Evolutionary conservation across 371 early-diverging fungal genomes (phyloP).

Genomic region (Apophysomyces sp.): DNA sequence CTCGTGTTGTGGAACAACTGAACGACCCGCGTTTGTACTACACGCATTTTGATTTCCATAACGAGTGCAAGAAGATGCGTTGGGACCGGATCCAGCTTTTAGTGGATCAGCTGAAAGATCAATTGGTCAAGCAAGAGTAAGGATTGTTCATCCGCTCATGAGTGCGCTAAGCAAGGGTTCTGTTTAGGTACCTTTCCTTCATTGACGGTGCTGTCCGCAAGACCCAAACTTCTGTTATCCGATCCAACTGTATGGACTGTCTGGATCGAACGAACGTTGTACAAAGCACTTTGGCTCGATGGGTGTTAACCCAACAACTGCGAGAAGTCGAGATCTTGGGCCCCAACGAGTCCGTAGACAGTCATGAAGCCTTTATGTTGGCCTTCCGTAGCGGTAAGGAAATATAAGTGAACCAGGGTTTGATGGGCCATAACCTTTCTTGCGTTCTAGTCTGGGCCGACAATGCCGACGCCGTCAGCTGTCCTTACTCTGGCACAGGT

Average conservation of each 20-base stretch:
- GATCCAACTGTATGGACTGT: conserved; percentile 99
- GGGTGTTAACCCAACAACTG: conserved; percentile 65
- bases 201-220: conserved; percentile 20
- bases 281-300: conserved; percentile 87
- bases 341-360: conserved; percentile 59
- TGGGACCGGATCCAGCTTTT: conserved; percentile 81
- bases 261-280: conserved; percentile 99
- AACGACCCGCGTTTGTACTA: conserved; percentile 70
- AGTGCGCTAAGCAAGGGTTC: conserved; percentile 4
- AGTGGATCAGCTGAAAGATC: conserved; percentile 66
- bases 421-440: not conserved
- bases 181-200: conserved; percentile 18
- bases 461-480: conserved; percentile 97
- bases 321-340: conserved; percentile 62
- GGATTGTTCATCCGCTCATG: not conserved
- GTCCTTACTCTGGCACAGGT: conserved; percentile 97
- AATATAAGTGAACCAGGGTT: not conserved
- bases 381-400: conserved; percentile 45
- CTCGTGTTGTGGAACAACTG: conserved; percentile 57
- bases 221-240: conserved; percentile 81
- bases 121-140: conserved; percentile 69
- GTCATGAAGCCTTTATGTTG: conserved; percentile 38
- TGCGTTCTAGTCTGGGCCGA: conserved; percentile 89
- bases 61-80: conserved; percentile 91
- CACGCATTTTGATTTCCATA: conserved; percentile 95